Evolutionary conservation across 2,329 filamentous ascomycete genomes (phyloP), one percentile per base, ranked within the genome.

Genomic region (Corinectria fuckeliana): DNA sequence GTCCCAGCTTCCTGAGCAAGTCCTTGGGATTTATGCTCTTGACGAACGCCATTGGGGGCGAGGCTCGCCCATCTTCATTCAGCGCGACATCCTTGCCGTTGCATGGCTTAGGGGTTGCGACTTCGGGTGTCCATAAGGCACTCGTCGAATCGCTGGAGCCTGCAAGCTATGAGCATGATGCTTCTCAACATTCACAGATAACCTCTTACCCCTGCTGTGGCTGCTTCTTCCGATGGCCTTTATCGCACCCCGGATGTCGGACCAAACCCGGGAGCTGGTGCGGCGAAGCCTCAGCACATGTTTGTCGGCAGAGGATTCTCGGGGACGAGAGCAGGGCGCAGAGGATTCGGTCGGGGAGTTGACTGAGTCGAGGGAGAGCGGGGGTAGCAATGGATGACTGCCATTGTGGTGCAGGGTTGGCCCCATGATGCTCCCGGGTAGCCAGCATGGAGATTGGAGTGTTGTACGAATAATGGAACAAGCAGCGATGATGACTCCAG

Each of bases 181-280:
- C n/a, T 20, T 13, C 3, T 18, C 6, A 5, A 18, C 3, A 13
- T 7, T 9, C 8, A 9, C n/a, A 10, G n/a, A 11, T n/a, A 13
- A 7, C 32, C 14, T 9, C 32, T 18, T 9, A 36, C 2, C 60
- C 71, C 52, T 57, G 68, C 69, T 68, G 41, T 66, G 69, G 25
- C 72, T 70, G n/a, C 61, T 71, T 50, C 68, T 70, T 18, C 71
- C 68, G 21, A 77, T 71, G 2, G 69, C 74, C 39, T 64, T 74
- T 51, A 77, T 69, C 18, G 72, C 75, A 13, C 69, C 69, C 3
- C 73, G 69, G 21, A 77, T 72, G 32, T 76, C 75, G 6, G 71
- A 72, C 73, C 75, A 76, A 4, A 75, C 73, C 30, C 64, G 72
- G 10, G 74, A 71, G 30, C 71, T 67, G 6, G 65, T 67, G 18